These are phyloP conservation scores for Picea engelmannii DNA, from an alignment of 83 land plant species.

Conservation along the genomic window DNA sequence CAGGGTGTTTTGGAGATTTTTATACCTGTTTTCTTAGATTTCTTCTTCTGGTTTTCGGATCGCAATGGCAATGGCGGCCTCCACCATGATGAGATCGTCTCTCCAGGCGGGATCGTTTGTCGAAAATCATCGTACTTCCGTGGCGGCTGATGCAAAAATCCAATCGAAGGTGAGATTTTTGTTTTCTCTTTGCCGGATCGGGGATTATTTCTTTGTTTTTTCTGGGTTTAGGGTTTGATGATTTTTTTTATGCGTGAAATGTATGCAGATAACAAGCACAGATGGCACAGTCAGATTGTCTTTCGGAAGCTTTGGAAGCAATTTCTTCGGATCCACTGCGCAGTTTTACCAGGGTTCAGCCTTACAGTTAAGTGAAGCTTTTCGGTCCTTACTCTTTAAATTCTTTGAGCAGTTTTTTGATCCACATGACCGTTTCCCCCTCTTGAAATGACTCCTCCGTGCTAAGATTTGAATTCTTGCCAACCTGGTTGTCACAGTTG, in stretches of 20 bases:
- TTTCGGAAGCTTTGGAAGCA: constrained; percentile 7
- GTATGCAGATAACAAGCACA: neutral
- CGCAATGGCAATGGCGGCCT: neutral
- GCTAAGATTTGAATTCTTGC: neutral
- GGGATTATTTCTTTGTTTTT: neutral
- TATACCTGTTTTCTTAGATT: neutral
- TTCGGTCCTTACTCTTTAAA: neutral
- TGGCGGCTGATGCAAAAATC: neutral
- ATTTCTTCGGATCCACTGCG: neutral
- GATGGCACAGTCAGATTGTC: constrained; percentile 1
- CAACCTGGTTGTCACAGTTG: neutral
- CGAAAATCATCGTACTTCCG: neutral
- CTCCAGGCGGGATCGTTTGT: neutral
- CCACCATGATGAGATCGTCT: constrained; percentile 9
- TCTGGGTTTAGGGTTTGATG: neutral
- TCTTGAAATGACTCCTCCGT: too few species aligned
- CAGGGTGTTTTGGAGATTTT: neutral
- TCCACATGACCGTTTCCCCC: neutral
- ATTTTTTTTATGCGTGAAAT: neutral
- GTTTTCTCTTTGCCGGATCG: neutral
- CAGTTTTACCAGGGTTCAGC: neutral
- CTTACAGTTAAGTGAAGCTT: constrained; percentile 1
- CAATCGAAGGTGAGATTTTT: neutral
- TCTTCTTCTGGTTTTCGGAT: neutral
- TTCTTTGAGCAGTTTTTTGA: neutral